These are phyloP conservation scores for Cairneyella variabilis DNA, from an alignment of 495 filamentous ascomycete genomes.

Conservation along the genomic window DNA sequence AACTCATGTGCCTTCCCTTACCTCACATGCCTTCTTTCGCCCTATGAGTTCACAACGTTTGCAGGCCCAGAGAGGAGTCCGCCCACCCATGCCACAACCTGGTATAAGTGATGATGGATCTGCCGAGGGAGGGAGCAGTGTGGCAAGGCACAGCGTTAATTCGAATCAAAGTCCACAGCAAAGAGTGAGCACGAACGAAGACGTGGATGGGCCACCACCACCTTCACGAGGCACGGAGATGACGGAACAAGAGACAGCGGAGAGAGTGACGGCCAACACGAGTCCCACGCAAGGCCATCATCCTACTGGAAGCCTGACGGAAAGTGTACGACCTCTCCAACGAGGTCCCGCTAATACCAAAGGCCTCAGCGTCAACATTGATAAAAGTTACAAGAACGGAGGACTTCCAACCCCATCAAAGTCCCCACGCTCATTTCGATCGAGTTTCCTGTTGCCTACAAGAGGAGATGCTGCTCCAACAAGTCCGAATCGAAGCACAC, in stretches of 20 bases:
- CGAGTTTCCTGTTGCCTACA: slow-evolving; percentile 59
- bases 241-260: slow-evolving; percentile 59
- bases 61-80: slow-evolving; percentile 77
- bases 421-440: slow-evolving; percentile 70
- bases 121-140: slow-evolving; percentile 13
- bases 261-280: slow-evolving; percentile 67
- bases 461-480: slow-evolving; percentile 42
- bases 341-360: slow-evolving; percentile 46
- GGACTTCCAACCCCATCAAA: slow-evolving; percentile 54
- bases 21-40: slow-evolving; percentile 87
- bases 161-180: slow-evolving; percentile 23
- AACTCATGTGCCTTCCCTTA: slow-evolving; percentile 85
- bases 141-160: slow-evolving; percentile 16
- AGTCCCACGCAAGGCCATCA: slow-evolving; percentile 65
- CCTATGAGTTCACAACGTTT: slow-evolving; percentile 96
- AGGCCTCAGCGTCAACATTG: slow-evolving; percentile 55
- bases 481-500: slow-evolving; percentile 47
- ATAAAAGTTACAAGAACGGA: slow-evolving; percentile 47
- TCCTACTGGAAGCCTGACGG: slow-evolving; percentile 62
- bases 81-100: slow-evolving; percentile 36
- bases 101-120: slow-evolving; percentile 14
- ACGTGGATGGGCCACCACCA: slow-evolving; percentile 53
- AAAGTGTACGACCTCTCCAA: slow-evolving; percentile 72
- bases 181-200: slow-evolving; percentile 33
- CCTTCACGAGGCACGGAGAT: slow-evolving; percentile 76